Conservation (phyloP, 2,329 filamentous ascomycete genomes). For the Bipolaris sorokiniana region DNA sequence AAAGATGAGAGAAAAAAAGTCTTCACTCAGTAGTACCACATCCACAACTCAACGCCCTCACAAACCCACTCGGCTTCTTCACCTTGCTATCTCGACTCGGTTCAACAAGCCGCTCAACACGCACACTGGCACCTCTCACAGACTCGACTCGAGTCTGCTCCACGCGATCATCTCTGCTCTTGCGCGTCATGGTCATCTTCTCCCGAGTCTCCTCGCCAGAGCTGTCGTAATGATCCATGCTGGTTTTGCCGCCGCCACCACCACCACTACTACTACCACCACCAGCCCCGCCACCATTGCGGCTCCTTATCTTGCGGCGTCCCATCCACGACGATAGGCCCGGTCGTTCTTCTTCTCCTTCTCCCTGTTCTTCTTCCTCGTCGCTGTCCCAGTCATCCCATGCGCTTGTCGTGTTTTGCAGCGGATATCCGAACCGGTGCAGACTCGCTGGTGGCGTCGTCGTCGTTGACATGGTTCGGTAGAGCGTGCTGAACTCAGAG, state of each 20-base stretch:
- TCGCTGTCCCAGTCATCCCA: slow-evolving; percentile 49
- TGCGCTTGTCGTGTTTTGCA: slow-evolving; percentile 42
- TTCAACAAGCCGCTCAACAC: slow-evolving; percentile 8
- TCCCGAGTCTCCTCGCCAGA: slow-evolving; percentile 7
- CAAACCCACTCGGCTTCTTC: slow-evolving; percentile 34
- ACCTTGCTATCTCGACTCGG: slow-evolving; percentile 16
- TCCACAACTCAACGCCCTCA: slow-evolving; percentile 44
- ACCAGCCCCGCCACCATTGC: not conserved
- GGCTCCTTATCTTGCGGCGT: slow-evolving; percentile 13
- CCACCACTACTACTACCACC: no score
- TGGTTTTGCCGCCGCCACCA: slow-evolving; percentile 12
- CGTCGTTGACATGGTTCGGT: slow-evolving; percentile 26
- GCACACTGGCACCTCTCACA: not conserved
- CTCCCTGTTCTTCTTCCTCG: slow-evolving; percentile 27
- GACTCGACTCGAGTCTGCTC: slow-evolving; percentile 7
- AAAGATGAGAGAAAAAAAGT: not conserved
- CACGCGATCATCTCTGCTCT: slow-evolving; percentile 15
- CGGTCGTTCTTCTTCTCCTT: slow-evolving; percentile 11
- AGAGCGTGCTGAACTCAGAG: slow-evolving; percentile 37
- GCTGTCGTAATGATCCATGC: slow-evolving; percentile 23
- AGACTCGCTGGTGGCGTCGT: slow-evolving; percentile 26
- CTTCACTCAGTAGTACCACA: slow-evolving; percentile 19
- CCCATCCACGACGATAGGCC: slow-evolving; percentile 38
- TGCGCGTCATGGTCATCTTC: not conserved
- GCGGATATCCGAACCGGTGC: slow-evolving; percentile 28